These are phyloP conservation scores for Cytospora paraplurivora DNA, from an alignment of 2,329 filamentous ascomycete genomes.

Conservation along the genomic window DNA sequence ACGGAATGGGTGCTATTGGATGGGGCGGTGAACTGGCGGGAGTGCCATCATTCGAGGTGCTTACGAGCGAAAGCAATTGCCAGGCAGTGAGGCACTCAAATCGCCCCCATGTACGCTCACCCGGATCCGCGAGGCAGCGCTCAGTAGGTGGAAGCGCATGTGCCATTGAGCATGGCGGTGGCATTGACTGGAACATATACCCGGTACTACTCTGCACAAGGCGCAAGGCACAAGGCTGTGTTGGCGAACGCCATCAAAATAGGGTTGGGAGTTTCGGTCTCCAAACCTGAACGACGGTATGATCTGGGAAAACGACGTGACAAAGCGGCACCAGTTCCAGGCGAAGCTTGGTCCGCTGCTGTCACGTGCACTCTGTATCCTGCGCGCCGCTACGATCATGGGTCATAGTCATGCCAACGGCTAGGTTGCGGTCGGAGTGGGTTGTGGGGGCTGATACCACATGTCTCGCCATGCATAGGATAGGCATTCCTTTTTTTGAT, in stretches of 20 bases:
- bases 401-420: neutral
- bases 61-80: neutral
- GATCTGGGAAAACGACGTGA: neutral
- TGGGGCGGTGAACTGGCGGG: neutral
- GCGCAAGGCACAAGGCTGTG: neutral
- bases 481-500: constrained; percentile 19
- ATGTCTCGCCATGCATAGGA: neutral
- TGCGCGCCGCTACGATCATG: neutral
- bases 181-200: neutral
- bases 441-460: neutral
- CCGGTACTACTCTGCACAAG: neutral
- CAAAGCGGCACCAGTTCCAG: neutral
- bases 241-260: neutral
- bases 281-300: neutral
- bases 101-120: neutral
- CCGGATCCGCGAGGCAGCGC: neutral
- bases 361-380: neutral
- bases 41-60: neutral
- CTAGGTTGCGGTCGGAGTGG: neutral
- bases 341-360: constrained; percentile 4
- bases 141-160: neutral
- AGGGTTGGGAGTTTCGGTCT: neutral
- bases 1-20: neutral
- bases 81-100: neutral
- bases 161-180: constrained; percentile 2